Conservation (phyloP, 2,329 filamentous ascomycete genomes). For the Cucurbitaria berberidis region DNA sequence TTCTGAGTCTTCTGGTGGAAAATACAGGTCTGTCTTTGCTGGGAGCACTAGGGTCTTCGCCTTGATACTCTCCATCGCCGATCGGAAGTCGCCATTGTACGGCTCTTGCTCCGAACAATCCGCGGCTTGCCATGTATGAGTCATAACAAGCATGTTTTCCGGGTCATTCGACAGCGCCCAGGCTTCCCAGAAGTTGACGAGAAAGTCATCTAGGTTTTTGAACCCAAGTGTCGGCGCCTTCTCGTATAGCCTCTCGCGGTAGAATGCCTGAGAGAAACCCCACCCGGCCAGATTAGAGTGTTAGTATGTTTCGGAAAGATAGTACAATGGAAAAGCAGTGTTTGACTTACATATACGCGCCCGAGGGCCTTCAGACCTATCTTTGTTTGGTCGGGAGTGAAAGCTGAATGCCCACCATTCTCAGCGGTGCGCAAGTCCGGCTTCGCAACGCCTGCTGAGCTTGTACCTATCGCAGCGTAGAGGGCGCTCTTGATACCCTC, state of each 20-base stretch:
- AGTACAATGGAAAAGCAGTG: too few relatives aligned
- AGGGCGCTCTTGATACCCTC: conserved; percentile 68
- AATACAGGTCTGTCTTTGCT: conserved; percentile 77
- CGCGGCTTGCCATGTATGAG: conserved; percentile 78
- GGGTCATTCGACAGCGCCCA: conserved; percentile 78
- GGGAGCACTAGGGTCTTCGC: conserved; percentile 75
- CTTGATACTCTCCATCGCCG: conserved; percentile 69
- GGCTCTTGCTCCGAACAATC: conserved; percentile 72
- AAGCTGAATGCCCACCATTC: conserved; percentile 49
- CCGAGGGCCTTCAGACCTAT: conserved; percentile 73
- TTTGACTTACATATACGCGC: conserved; percentile 77
- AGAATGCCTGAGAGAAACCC: conserved; percentile 82
- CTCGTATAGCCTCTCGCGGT: conserved; percentile 73
- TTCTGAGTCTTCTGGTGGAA: conserved; percentile 80
- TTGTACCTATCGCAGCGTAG: conserved; percentile 62
- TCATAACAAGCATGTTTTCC: conserved; percentile 76
- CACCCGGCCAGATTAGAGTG: too few relatives aligned
- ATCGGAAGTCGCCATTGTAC: conserved; percentile 70
- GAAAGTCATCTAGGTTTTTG: conserved; percentile 73
- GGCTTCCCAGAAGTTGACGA: conserved; percentile 76
- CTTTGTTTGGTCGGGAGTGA: conserved; percentile 61
- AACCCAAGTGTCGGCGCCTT: conserved; percentile 62
- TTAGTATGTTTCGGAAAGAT: too few relatives aligned
- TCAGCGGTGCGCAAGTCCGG: conserved; percentile 32
- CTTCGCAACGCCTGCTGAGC: conserved; percentile 57